Conservation (phyloP, 768 basidiomycete genomes). For the button mushroom (Agaricus bisporus) region DNA sequence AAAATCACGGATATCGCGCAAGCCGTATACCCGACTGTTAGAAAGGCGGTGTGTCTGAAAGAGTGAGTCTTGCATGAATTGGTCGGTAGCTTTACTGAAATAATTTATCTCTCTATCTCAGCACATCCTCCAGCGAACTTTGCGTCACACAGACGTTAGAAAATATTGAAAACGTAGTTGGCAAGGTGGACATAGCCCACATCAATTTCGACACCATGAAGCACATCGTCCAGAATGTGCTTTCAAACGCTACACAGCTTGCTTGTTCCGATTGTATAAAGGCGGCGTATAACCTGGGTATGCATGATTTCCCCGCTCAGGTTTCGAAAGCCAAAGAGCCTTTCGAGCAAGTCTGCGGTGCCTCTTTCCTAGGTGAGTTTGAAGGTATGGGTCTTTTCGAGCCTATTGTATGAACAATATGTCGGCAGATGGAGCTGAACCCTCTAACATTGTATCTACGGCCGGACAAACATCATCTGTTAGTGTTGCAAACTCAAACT, state of each 20-base stretch:
- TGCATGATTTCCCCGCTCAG: slow-evolving; percentile 25
- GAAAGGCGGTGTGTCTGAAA: slow-evolving; percentile 46
- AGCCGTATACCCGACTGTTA: slow-evolving; percentile 38
- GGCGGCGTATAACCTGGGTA: slow-evolving; percentile 32
- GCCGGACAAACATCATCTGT: neutral
- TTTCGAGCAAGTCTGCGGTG: slow-evolving; percentile 31
- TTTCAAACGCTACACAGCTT: slow-evolving; percentile 25
- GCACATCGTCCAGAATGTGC: slow-evolving; percentile 19
- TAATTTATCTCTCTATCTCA: neutral
- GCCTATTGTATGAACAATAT: neutral
- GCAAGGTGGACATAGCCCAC: slow-evolving; percentile 21
- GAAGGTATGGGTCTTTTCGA: neutral
- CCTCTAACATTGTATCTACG: neutral
- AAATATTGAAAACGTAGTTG: slow-evolving; percentile 35
- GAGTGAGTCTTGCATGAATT: slow-evolving; percentile 31
- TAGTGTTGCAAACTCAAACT: neutral
- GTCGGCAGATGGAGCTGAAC: neutral
- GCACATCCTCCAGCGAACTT: slow-evolving; percentile 23
- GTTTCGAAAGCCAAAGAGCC: slow-evolving; percentile 14
- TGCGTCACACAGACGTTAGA: slow-evolving; percentile 48
- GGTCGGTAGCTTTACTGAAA: slow-evolving; percentile 8
- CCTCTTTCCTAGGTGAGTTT: slow-evolving; percentile 36
- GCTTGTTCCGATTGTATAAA: slow-evolving; percentile 42
- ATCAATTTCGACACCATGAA: slow-evolving; percentile 17
- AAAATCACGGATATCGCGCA: slow-evolving; percentile 25